Evolutionary conservation across 2,329 filamentous ascomycete genomes (phyloP).

Genomic region (Diaporthe sp.): DNA sequence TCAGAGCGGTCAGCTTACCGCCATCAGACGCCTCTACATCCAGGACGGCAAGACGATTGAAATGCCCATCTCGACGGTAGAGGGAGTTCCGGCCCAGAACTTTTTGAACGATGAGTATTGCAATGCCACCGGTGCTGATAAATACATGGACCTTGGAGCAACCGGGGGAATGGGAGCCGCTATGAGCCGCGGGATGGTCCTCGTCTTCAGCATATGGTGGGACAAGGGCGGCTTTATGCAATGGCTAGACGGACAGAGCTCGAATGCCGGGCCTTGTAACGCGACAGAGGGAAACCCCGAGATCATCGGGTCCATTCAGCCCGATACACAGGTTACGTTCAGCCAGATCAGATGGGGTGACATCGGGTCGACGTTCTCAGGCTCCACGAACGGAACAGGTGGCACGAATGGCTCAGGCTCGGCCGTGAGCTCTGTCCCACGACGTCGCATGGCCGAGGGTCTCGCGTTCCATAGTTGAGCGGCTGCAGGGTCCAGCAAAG

Average conservation of each 20-base stretch:
- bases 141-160: constrained; percentile 48
- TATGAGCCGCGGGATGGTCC: constrained; percentile 64
- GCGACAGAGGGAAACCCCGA: constrained; percentile 65
- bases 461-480: not conserved
- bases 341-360: constrained; percentile 70
- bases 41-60: constrained; percentile 61
- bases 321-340: constrained; percentile 65
- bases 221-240: constrained; percentile 66
- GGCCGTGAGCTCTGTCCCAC: not conserved
- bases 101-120: constrained; percentile 47
- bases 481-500: not conserved
- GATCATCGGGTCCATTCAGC: constrained; percentile 58
- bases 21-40: constrained; percentile 64
- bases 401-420: constrained; percentile 2
- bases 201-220: constrained; percentile 69
- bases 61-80: constrained; percentile 49
- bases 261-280: constrained; percentile 66
- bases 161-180: constrained; percentile 59
- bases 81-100: constrained; percentile 10
- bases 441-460: not conserved
- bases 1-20: constrained; percentile 51
- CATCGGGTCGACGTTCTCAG: constrained; percentile 61
- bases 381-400: constrained; percentile 1
- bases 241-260: constrained; percentile 63
- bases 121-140: constrained; percentile 39